These are phyloP conservation scores for Cryptococcus hybrid DNA, from an alignment of 1,284 basidiomycete species.

Conservation along the genomic window DNA sequence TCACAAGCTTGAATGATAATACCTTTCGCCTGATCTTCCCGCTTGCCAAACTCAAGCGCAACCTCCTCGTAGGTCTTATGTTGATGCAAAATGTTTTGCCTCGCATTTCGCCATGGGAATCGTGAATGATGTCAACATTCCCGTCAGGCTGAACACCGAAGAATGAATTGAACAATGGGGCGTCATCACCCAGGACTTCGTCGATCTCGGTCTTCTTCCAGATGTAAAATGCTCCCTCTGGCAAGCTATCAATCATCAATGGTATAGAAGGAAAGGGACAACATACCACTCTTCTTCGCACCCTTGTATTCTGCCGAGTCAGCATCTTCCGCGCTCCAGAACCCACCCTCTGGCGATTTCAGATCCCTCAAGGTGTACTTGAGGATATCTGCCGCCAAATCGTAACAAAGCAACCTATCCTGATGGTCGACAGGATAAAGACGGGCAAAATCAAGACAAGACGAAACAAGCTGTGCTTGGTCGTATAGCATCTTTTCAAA, in stretches of 20 bases:
- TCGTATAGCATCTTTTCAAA: slow-evolving; percentile 57
- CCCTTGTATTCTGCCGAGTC: slow-evolving; percentile 42
- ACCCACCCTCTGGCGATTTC: slow-evolving; percentile 46
- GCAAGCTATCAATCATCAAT: not conserved
- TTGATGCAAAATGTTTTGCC: slow-evolving; percentile 37
- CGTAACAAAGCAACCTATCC: slow-evolving; percentile 26
- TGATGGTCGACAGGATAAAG: slow-evolving; percentile 16
- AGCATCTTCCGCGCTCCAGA: slow-evolving; percentile 55
- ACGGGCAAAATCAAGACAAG: slow-evolving; percentile 37
- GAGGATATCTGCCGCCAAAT: slow-evolving; percentile 44
- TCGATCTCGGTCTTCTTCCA: slow-evolving; percentile 51
- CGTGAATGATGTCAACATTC: slow-evolving; percentile 52
- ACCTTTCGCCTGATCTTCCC: slow-evolving; percentile 28
- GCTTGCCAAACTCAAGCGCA: slow-evolving; percentile 20
- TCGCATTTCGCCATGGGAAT: slow-evolving; percentile 52
- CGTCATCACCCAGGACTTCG: slow-evolving; percentile 40
- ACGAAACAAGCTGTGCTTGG: slow-evolving; percentile 49
- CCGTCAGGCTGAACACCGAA: slow-evolving; percentile 50
- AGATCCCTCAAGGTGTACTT: slow-evolving; percentile 50
- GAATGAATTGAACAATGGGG: slow-evolving; percentile 36
- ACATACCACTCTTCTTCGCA: slow-evolving; percentile 22
- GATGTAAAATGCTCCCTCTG: slow-evolving; percentile 55
- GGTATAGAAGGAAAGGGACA: not conserved
- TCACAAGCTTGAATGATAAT: slow-evolving; percentile 25
- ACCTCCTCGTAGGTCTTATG: slow-evolving; percentile 15